These are phyloP conservation scores for Crithidia fasciculata DNA, from an alignment of 208 protist genomes.

Conservation along the genomic window DNA sequence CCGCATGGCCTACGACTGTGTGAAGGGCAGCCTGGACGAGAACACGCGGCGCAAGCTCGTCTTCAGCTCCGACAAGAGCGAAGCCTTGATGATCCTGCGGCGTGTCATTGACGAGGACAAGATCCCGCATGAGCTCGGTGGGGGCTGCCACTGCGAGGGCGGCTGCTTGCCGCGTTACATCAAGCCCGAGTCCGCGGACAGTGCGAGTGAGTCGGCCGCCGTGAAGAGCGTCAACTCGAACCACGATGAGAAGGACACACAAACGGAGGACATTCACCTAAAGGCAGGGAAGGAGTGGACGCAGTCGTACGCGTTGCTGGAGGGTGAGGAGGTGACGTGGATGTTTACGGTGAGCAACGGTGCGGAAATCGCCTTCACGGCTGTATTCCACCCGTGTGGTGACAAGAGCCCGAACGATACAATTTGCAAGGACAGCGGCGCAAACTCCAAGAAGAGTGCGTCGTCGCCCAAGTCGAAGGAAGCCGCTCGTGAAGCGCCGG, in stretches of 20 bases:
- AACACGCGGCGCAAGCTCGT: slow-evolving; percentile 69
- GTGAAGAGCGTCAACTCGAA: background rate
- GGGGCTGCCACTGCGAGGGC: slow-evolving; percentile 53
- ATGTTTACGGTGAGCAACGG: slow-evolving; percentile 33
- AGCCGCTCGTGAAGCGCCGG: background rate
- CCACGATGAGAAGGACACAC: slow-evolving; percentile 1
- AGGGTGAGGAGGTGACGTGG: slow-evolving; percentile 41
- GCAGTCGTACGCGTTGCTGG: slow-evolving; percentile 14
- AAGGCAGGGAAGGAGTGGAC: slow-evolving; percentile 51
- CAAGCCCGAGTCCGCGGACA: slow-evolving; percentile 15
- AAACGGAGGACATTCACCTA: slow-evolving; percentile 46
- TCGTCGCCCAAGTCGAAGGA: background rate
- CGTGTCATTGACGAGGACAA: slow-evolving; percentile 73
- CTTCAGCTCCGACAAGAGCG: slow-evolving; percentile 56
- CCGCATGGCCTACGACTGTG: slow-evolving; percentile 51
- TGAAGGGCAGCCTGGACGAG: slow-evolving; percentile 69
- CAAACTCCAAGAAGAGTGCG: background rate
- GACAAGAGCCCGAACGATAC: background rate
- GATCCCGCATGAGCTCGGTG: slow-evolving; percentile 65
- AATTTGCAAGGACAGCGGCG: background rate
- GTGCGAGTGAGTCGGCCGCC: slow-evolving; percentile 4
- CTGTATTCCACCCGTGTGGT: slow-evolving; percentile 14
- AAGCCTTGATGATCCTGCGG: slow-evolving; percentile 45
- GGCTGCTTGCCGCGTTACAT: slow-evolving; percentile 59
- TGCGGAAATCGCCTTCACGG: slow-evolving; percentile 44